Base-by-base conservation (phyloP, 179 eudicot species). In the Sideroxylon spinosum region DNA sequence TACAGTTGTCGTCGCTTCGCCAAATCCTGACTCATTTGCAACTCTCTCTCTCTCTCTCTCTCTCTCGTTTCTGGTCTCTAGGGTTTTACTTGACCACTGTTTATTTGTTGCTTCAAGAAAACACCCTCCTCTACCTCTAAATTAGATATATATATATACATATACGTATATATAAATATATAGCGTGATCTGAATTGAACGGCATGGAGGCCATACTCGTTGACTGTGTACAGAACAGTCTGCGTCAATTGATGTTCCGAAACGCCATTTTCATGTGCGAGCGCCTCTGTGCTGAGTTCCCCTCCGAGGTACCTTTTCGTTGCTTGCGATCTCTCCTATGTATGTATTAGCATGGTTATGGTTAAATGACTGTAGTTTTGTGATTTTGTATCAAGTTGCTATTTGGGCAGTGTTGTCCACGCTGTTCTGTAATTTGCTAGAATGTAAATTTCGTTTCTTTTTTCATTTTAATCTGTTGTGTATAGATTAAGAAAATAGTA, bases 231-330 rank as follows among this genome's bases (percentile, higher is more conserved):
- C 87, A 91, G 73, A 94, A 88, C 80, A 94, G 93, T 74, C 82
- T 92, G 67, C 90, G 90, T n/a, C 87, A 90, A 74, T 89, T 94
- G 49, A 87, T 92, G 89, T 81, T 90, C 65, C 86, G 85, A 14
- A 96, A 96, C 78, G 97, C 99, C 75, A 89, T 94, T 76, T 96
- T 96, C 83, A 86, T 94, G 76, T 92, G 95, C 73, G 97, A 96
- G 76, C 99, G 98, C 57, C 97, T 96, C 78, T 96, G 97, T 64
- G 94, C 97, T 0, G 97, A 96, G 86, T 96, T 96, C 75, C 97
- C 98, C 50, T 82, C 95, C 9, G 99, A 96, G 98, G 99, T 94
- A 80, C 63, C 20, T n/a, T 50, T 57, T 22, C 32, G 16, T 26
- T 53, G 68, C 3, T 68, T 7, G 20, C 66, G n/a, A 20, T 22